Evolutionary conservation across 2,329 filamentous ascomycete species (phyloP).

Genomic region (Aspergillus brunneoviolaceus): DNA sequence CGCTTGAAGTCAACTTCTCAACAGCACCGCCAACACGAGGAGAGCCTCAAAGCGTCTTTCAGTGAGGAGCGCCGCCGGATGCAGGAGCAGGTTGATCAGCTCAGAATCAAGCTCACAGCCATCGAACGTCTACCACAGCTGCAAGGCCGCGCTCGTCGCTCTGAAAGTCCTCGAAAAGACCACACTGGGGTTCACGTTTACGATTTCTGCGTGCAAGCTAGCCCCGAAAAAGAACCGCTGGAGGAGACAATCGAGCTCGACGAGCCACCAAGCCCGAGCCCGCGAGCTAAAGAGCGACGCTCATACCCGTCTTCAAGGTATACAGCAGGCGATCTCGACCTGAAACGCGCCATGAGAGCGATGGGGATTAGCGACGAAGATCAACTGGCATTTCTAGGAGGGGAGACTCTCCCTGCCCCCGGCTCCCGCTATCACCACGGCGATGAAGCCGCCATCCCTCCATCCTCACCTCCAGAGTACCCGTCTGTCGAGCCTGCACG

Average conservation of each 20-base stretch:
- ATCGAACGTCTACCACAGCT: constrained; percentile 28
- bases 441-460: constrained; percentile 21
- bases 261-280: constrained; percentile 36
- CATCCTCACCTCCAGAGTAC: constrained; percentile 36
- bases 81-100: constrained; percentile 39
- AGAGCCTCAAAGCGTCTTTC: constrained; percentile 33
- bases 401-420: constrained; percentile 21
- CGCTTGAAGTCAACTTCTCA: constrained; percentile 36
- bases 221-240: constrained; percentile 20
- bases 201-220: constrained; percentile 23
- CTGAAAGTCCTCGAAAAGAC: constrained; percentile 30
- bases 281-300: constrained; percentile 33
- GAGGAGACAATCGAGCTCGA: constrained; percentile 34
- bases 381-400: constrained; percentile 23
- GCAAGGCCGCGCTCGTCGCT: constrained; percentile 20
- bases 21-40: constrained; percentile 39
- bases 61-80: constrained; percentile 40
- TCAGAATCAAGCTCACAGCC: constrained; percentile 33
- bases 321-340: constrained; percentile 21
- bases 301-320: constrained; percentile 10
- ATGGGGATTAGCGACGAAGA: constrained; percentile 31
- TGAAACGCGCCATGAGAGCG: constrained; percentile 23
- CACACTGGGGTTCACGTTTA: constrained; percentile 31
- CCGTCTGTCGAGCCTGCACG: constrained; percentile 24
- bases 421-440: constrained; percentile 15